Base-by-base conservation (phyloP, 176 grass and related monocot genomes). In the Oryza australiensis region DNA sequence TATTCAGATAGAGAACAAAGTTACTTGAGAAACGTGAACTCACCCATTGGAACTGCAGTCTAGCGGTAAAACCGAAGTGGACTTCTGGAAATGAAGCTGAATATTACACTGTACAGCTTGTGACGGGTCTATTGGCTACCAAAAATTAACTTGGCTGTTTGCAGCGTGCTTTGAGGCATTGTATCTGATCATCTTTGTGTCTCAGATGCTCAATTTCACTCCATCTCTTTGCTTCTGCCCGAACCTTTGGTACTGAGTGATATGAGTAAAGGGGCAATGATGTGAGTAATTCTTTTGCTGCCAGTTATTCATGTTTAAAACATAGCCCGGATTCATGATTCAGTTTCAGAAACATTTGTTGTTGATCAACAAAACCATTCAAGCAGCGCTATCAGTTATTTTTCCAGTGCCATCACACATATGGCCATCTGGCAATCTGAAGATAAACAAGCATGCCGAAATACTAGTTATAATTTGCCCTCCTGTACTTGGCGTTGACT, bases 191-290 rank as follows among this genome's bases (percentile, higher is more conserved):
- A 88, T 49, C 43, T 84, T 86, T 26, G 57, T 84, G n/a, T 78
- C 91, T 88, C 64, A 97, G 72, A 69, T 73, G 77, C 66, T 89
- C 83, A 5, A 85, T 89, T 66, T 90, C 83, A 22, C 49, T 80
- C 94, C 94, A 97, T 45, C 80, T 77, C 18, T 76, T 82, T 80
- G 92, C 86, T 77, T 94, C 78, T 29, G 90, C 87, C 81, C 87
- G 85, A 45, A 81, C 86, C 80, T 92, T 97, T 16, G 92, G 89
- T 82, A 87, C 62, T 12, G 68, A 55, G 6, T 2, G 16, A 20
- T 53, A 53, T 53, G 49, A 53, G 5, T 22, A 6, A n/a, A 55
- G 20, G 51, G 51, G 51, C 20, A 55, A 55, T 55, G 51, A 22
- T 55, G 51, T 2, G 0, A 53, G 18, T n/a, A 55, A 55, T 55